Evolutionary conservation across 129 eudicot species (phyloP).

Genomic region (Rutidosis leptorrhynchoides): DNA sequence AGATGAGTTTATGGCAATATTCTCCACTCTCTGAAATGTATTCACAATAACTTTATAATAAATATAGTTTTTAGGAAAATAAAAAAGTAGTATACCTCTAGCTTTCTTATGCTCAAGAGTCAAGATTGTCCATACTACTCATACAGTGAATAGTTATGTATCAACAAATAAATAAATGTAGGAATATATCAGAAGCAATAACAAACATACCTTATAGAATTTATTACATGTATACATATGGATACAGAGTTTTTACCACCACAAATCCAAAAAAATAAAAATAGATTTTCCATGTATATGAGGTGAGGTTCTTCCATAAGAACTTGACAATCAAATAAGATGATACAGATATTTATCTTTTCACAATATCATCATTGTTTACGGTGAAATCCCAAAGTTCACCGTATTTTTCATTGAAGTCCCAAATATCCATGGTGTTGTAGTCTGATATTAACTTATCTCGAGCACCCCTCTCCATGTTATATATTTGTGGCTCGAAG

Average conservation of each 20-base stretch:
- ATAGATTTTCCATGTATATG: constrained; percentile 7
- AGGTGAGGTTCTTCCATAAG: constrained; percentile 19
- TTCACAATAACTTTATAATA: not conserved
- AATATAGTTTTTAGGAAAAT: not conserved
- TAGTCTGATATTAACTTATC: constrained; percentile 88
- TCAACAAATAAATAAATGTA: not conserved
- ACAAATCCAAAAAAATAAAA: constrained; percentile 5
- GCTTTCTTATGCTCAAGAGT: not conserved
- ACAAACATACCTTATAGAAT: not conserved
- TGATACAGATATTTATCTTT: constrained; percentile 37
- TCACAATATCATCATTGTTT: constrained; percentile 59
- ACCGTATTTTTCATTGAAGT: constrained; percentile 89
- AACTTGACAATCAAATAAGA: not conserved
- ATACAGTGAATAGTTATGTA: not conserved
- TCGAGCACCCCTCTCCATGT: constrained; percentile 81
- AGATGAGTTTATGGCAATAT: constrained; percentile 2
- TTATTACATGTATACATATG: not conserved
- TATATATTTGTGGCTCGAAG: constrained; percentile 90
- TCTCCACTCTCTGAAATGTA: constrained; percentile 12
- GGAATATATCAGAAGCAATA: not conserved
- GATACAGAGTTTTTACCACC: constrained; percentile 13
- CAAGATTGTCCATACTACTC: not conserved
- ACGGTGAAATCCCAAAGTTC: constrained; percentile 97
- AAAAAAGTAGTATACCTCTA: not conserved
- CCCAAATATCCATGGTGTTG: constrained; percentile 97